phyloP scores from a whole-genome alignment of 164 flowering plant genomes.

The Pachysandra terminalis region DNA sequence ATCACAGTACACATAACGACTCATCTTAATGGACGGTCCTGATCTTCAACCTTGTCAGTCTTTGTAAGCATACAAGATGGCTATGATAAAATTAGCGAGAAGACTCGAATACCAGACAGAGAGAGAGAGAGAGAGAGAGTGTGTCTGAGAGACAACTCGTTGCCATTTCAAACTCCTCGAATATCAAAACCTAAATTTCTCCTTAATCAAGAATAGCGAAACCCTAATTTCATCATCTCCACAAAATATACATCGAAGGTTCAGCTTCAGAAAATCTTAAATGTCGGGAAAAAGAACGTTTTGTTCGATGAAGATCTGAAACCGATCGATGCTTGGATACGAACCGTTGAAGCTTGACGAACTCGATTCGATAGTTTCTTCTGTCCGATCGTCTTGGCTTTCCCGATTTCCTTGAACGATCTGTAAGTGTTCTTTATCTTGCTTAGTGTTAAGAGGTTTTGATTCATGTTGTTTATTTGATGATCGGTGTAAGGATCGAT shows the following conservation, averaged over 20 bases:
- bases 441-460: background rate
- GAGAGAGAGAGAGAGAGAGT: conserved; percentile 5
- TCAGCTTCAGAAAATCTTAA: background rate
- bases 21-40: too few species aligned
- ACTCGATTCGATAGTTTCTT: conserved; percentile 5
- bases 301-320: conserved; percentile 5
- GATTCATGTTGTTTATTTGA: background rate
- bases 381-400: conserved; percentile 23
- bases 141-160: too few species aligned
- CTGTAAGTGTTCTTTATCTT: conserved; percentile 19
- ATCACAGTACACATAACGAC: too few species aligned
- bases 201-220: background rate
- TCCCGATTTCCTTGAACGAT: conserved; percentile 15
- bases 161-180: background rate
- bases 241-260: background rate
- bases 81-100: background rate
- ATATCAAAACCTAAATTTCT: background rate
- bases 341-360: background rate
- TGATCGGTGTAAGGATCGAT: conserved; percentile 15
- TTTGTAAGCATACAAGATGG: too few species aligned
- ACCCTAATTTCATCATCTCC: conserved; percentile 5
- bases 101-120: conserved; percentile 11
- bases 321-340: conserved; percentile 9
- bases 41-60: too few species aligned
- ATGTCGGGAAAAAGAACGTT: conserved; percentile 13